These are phyloP conservation scores for Kwoniella sp. DNA, from an alignment of 768 basidiomycete species.

Conservation along the genomic window DNA sequence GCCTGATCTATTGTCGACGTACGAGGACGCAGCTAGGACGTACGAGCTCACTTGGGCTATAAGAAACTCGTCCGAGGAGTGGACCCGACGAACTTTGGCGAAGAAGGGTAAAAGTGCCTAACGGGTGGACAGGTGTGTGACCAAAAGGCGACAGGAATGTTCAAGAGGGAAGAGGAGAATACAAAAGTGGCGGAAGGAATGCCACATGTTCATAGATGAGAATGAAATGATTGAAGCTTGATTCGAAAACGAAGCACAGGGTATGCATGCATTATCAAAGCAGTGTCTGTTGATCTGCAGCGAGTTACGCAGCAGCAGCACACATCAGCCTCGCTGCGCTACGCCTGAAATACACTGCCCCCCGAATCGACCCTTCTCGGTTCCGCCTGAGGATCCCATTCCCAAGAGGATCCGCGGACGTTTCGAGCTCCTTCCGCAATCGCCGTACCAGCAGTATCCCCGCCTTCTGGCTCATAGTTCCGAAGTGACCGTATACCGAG, in stretches of 20 bases:
- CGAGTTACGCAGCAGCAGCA: background rate
- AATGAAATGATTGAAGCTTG: constrained; percentile 2
- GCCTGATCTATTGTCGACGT: constrained; percentile 76
- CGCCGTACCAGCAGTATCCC: background rate
- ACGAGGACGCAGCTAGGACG: constrained; percentile 80
- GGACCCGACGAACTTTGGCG: constrained; percentile 13
- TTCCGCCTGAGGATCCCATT: constrained; percentile 38
- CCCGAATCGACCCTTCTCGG: constrained; percentile 35
- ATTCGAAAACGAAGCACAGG: too few species aligned
- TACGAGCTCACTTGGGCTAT: constrained; percentile 96
- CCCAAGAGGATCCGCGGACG: background rate
- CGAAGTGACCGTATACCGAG: too few species aligned
- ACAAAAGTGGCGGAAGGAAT: constrained; percentile 5
- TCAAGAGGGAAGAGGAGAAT: background rate
- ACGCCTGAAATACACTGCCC: constrained; percentile 25
- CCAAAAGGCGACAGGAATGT: constrained; percentile 7
- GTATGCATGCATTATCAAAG: too few species aligned
- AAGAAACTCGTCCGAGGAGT: constrained; percentile 57
- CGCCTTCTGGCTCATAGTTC: too few species aligned
- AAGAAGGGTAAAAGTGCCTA: constrained; percentile 5
- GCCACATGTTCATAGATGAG: background rate
- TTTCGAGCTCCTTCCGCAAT: too few species aligned
- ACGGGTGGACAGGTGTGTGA: background rate
- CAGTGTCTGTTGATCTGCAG: too few species aligned
- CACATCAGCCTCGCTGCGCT: background rate